Evolutionary conservation across 2,329 filamentous ascomycete genomes (phyloP).

Genomic region (Phaeosphaeriaceae sp.): DNA sequence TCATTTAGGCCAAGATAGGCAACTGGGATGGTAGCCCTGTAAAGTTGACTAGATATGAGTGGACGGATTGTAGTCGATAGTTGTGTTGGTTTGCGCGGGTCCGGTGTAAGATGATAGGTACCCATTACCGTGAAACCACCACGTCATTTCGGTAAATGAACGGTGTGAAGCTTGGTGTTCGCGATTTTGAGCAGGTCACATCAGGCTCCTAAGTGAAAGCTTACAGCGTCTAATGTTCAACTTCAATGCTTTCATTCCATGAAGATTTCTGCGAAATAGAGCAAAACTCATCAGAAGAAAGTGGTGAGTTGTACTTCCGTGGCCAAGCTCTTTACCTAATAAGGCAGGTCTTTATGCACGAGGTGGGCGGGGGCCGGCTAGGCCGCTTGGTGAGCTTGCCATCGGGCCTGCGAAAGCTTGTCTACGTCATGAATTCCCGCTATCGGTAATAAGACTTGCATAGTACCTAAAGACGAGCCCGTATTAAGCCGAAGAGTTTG

Average conservation of each 20-base stretch:
- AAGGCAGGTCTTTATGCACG: conserved; percentile 21
- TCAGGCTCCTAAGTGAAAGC: too few species aligned
- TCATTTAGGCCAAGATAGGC: conserved; percentile 18
- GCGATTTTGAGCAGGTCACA: too few species aligned
- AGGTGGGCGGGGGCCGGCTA: conserved; percentile 10
- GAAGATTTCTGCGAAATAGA: too few species aligned
- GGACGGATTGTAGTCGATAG: conserved; percentile 11
- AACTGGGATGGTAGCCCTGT: conserved; percentile 11
- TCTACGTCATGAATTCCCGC: conserved; percentile 23
- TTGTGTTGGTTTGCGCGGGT: conserved; percentile 14
- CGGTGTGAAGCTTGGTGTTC: not conserved
- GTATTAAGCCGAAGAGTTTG: conserved; percentile 1
- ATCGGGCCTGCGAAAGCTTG: conserved; percentile 19
- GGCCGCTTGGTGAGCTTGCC: conserved; percentile 17
- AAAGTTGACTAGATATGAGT: conserved; percentile 5
- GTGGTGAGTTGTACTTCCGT: too few species aligned
- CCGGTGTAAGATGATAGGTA: not conserved
- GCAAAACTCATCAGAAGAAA: too few species aligned
- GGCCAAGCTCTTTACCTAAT: conserved; percentile 15
- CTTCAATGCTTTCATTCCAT: too few species aligned
- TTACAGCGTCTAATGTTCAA: too few species aligned
- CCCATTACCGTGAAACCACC: not conserved
- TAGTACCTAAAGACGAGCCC: not conserved
- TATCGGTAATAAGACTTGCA: not conserved
- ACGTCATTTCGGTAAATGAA: conserved; percentile 4